Conservation (phyloP, 768 basidiomycete genomes). For the Mycena rebaudengoi region DNA sequence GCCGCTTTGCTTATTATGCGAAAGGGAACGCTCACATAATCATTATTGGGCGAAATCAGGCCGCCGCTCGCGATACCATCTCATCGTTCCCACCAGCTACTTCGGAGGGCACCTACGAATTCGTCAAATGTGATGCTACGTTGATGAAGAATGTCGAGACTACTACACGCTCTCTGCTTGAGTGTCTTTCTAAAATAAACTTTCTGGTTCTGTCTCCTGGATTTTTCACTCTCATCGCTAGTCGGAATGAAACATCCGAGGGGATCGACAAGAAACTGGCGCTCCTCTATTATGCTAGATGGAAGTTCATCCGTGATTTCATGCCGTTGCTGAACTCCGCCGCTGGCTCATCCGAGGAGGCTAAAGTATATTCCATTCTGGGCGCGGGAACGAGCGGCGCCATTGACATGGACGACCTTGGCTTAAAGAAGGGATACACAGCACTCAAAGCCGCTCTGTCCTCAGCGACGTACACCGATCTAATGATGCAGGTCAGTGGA, state of each 20-base stretch:
- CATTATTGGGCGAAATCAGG: constrained; percentile 46
- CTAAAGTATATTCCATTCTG: constrained; percentile 47
- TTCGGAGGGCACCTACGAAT: constrained; percentile 37
- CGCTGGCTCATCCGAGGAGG: constrained; percentile 44
- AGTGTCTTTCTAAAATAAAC: constrained; percentile 42
- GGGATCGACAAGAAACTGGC: constrained; percentile 49
- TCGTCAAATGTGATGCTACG: constrained; percentile 46
- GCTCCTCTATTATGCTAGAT: constrained; percentile 49
- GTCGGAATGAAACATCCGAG: constrained; percentile 45
- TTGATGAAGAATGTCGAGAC: constrained; percentile 44
- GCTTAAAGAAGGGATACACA: constrained; percentile 43
- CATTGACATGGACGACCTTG: constrained; percentile 45
- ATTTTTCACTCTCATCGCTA: constrained; percentile 35
- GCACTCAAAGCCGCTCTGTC: constrained; percentile 31
- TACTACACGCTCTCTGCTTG: constrained; percentile 35
- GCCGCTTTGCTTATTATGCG: constrained; percentile 42
- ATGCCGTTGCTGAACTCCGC: constrained; percentile 44
- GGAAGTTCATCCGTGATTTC: constrained; percentile 47
- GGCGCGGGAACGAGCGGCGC: constrained; percentile 38
- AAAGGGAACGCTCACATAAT: constrained; percentile 51
- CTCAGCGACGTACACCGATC: constrained; percentile 43
- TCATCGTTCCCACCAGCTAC: constrained; percentile 36
- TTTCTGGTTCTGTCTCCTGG: constrained; percentile 47
- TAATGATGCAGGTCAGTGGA: constrained; percentile 42
- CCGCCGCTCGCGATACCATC: constrained; percentile 43